Percentiles rank a stretch among this genome's conserved stretches.
Conservation (phyloP, 2,329 filamentous ascomycete genomes). For the Fusarium udum region DNA sequence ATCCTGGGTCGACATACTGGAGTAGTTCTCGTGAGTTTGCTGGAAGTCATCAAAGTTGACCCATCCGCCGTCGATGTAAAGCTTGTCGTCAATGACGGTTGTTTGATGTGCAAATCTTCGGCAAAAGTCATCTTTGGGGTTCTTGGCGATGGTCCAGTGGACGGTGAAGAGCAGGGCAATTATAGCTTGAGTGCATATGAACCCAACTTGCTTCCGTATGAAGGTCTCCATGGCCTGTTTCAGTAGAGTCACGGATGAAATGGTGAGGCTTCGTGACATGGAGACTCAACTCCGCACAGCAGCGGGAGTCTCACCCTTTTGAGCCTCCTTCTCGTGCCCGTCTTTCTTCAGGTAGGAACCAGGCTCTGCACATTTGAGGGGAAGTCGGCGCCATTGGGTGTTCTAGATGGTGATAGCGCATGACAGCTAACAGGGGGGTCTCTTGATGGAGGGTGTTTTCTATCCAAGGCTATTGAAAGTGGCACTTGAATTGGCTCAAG, state of each 20-base stretch:
- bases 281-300: background rate
- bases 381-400: background rate
- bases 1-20: background rate
- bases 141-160: background rate
- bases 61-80: conserved; percentile 1
- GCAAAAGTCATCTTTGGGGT: background rate
- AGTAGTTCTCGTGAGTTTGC: background rate
- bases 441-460: background rate
- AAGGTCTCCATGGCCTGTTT: background rate
- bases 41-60: conserved; percentile 10
- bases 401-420: background rate
- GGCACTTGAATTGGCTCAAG: background rate
- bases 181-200: background rate
- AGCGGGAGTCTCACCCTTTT: background rate
- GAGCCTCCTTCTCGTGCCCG: background rate
- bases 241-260: background rate
- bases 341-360: background rate
- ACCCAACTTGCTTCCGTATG: background rate
- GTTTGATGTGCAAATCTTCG: background rate
- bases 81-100: background rate
- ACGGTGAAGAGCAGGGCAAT: fast-evolving
- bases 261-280: background rate
- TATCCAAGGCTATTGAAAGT: background rate
- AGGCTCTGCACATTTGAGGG: background rate
- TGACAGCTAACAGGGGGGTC: background rate